Evolutionary conservation across 2,329 filamentous ascomycete genomes (phyloP).

Genomic region (Corniculantispora saksenae): DNA sequence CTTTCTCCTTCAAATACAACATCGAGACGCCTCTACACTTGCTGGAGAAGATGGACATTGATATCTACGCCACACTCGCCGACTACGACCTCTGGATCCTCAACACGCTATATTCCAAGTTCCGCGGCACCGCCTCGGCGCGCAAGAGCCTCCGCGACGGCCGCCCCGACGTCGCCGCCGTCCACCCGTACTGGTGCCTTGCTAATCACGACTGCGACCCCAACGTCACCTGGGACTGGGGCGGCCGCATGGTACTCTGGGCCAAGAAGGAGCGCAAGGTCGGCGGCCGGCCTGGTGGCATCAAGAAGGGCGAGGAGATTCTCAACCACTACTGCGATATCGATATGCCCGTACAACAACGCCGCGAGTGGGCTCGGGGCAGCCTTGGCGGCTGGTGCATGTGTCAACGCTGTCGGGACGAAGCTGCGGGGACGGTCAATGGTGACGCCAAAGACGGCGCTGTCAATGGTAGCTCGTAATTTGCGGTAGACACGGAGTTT

Average conservation of each 20-base stretch:
- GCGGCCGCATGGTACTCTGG: slow-evolving; percentile 72
- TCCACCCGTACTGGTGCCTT: slow-evolving; percentile 94
- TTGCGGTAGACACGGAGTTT: not conserved
- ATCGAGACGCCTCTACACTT: slow-evolving; percentile 74
- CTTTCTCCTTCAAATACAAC: slow-evolving; percentile 77
- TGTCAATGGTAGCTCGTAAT: not conserved
- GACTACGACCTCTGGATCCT: slow-evolving; percentile 78
- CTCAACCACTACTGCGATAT: slow-evolving; percentile 95
- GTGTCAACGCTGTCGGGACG: slow-evolving; percentile 78
- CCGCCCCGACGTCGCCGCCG: slow-evolving; percentile 85
- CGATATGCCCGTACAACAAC: slow-evolving; percentile 71
- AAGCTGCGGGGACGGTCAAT: slow-evolving; percentile 46
- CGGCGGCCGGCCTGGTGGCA: slow-evolving; percentile 55
- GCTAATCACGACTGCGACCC: slow-evolving; percentile 96
- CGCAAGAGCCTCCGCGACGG: slow-evolving; percentile 75
- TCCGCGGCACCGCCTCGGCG: slow-evolving; percentile 88
- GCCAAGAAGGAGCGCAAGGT: slow-evolving; percentile 59
- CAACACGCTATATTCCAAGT: slow-evolving; percentile 91
- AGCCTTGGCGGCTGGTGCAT: slow-evolving; percentile 87
- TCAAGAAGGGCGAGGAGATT: slow-evolving; percentile 80
- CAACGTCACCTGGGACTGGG: slow-evolving; percentile 94
- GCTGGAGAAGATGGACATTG: slow-evolving; percentile 81
- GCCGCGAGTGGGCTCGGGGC: slow-evolving; percentile 85
- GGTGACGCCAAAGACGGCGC: not conserved
- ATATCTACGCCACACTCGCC: slow-evolving; percentile 63